phyloP scores from a whole-genome alignment of 306 rosid species.

The Glycine soja region DNA sequence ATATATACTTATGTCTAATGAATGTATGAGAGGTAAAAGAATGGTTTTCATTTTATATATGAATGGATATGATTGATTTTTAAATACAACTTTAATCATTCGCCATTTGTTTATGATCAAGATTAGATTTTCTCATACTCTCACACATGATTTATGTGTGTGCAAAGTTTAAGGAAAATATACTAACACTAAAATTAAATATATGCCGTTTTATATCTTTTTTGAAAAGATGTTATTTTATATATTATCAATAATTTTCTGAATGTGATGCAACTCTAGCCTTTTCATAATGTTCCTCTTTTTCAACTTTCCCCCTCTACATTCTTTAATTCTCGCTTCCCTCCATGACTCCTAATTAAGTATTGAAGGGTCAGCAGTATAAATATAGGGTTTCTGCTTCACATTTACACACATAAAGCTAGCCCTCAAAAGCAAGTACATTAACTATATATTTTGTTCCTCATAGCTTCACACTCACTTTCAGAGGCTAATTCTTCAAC shows the following conservation, averaged over 20 bases:
- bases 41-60: no score
- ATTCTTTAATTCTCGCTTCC: not conserved
- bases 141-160: no score
- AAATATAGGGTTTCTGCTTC: slow-evolving; percentile 55
- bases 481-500: no score
- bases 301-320: not conserved
- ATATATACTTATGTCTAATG: no score
- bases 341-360: slow-evolving; percentile 31
- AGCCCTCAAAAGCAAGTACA: slow-evolving; percentile 30
- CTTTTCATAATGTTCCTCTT: not conserved
- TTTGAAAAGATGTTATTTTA: no score
- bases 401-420: slow-evolving; percentile 15
- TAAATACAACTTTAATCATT: not conserved
- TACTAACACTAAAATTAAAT: not conserved
- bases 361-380: slow-evolving; percentile 47
- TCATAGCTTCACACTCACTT: not conserved
- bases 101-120: not conserved
- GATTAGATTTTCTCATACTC: not conserved
- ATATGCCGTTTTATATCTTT: not conserved
- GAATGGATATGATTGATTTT: no score
- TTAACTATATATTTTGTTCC: not conserved
- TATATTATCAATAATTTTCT: not conserved
- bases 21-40: no score
- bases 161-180: not conserved
- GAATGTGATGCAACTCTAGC: slow-evolving; percentile 3